phyloP scores from a whole-genome alignment of 108 stramenopile genomes.

The Epithemia pelagica region DNA sequence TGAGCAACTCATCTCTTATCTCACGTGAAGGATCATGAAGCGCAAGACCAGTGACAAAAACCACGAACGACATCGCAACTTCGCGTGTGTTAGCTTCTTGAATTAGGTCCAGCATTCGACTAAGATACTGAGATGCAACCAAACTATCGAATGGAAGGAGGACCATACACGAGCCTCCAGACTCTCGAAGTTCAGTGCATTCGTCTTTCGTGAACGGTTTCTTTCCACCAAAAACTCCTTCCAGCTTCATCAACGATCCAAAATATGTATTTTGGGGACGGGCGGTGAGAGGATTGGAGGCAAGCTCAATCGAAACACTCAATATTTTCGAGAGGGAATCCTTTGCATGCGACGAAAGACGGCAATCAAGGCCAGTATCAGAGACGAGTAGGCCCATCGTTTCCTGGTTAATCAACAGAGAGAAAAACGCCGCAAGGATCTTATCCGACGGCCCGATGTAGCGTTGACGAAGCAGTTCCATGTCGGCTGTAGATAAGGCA shows the following conservation, averaged over 20 bases:
- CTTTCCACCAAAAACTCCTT: slow-evolving; percentile 61
- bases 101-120: slow-evolving; percentile 54
- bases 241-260: slow-evolving; percentile 68
- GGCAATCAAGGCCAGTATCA: slow-evolving; percentile 55
- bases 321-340: slow-evolving; percentile 29
- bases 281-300: slow-evolving; percentile 57
- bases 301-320: slow-evolving; percentile 50
- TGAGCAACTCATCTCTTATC: slow-evolving; percentile 38
- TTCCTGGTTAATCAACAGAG: slow-evolving; percentile 60
- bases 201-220: slow-evolving; percentile 50
- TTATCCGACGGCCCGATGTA: slow-evolving; percentile 46
- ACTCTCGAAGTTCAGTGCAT: slow-evolving; percentile 10
- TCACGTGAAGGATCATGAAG: slow-evolving; percentile 39
- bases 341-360: slow-evolving; percentile 40
- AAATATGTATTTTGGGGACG: slow-evolving; percentile 53
- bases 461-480: slow-evolving; percentile 34
- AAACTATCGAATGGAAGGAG: slow-evolving; percentile 61
- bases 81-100: slow-evolving; percentile 23
- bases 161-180: slow-evolving; percentile 41
- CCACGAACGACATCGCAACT: slow-evolving; percentile 62
- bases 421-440: slow-evolving; percentile 60
- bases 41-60: slow-evolving; percentile 53
- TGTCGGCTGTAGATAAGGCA: neutral
- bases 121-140: slow-evolving; percentile 59
- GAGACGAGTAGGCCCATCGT: slow-evolving; percentile 52